phyloP scores from a whole-genome alignment of 139 green algal species.

The Marvania coccoides region DNA sequence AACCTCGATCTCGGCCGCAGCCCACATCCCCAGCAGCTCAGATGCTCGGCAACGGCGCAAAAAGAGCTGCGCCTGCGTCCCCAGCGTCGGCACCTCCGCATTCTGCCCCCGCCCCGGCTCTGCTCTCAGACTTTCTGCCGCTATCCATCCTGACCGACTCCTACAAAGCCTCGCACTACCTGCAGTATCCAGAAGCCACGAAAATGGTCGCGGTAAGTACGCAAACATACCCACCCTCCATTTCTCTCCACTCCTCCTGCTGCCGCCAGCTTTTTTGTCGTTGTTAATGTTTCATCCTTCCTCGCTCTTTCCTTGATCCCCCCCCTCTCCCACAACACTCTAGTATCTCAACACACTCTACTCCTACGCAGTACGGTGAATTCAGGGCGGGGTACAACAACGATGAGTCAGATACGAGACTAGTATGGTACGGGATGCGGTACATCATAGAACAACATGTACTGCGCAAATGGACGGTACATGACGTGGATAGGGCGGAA shows the following conservation, averaged over 20 bases:
- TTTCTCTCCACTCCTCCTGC: background rate
- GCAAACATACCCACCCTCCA: background rate
- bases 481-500: slow-evolving; percentile 69
- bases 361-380: slow-evolving; percentile 69
- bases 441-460: slow-evolving; percentile 81
- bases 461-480: slow-evolving; percentile 63
- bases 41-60: too few species aligned
- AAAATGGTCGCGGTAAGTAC: slow-evolving; percentile 75
- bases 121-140: slow-evolving; percentile 36
- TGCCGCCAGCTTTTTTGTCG: background rate
- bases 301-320: background rate
- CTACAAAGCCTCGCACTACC: slow-evolving; percentile 75
- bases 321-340: too few species aligned
- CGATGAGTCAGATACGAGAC: slow-evolving; percentile 65
- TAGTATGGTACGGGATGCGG: slow-evolving; percentile 71
- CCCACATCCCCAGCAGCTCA: too few species aligned
- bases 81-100: background rate
- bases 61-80: too few species aligned
- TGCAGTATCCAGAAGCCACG: slow-evolving; percentile 61
- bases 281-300: background rate
- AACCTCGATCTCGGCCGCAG: too few species aligned
- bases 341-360: background rate
- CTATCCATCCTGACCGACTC: slow-evolving; percentile 67
- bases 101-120: background rate
- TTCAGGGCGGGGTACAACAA: slow-evolving; percentile 70